Base-by-base conservation (phyloP, 2,329 filamentous ascomycete genomes). In the Penicillium sp. region DNA sequence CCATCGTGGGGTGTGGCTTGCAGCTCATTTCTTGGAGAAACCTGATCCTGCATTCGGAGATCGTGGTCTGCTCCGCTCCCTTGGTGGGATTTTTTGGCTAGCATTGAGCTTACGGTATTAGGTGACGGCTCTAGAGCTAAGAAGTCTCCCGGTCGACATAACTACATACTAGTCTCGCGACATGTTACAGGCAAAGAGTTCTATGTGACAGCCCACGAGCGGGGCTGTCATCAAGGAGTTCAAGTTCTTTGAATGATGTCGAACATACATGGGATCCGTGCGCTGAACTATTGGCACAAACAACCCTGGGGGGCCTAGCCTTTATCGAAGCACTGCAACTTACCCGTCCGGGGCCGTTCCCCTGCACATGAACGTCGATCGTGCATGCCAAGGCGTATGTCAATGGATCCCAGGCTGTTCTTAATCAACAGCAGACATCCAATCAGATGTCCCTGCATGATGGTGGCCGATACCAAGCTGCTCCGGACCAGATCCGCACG, bases 1-100 rank as follows among this genome's bases (percentile, higher is more conserved):
- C 44, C 47, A 49, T 48, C 51, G 51, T 57, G 53, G 18, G 37
- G 26, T 56, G 56, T 56, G 56, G 56, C 56, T 51, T 51, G 41
- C 42, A 51, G 37, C 29, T 52, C 3, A 28, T 35, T 16, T 7
- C 27, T 24, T 37, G 9, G 18, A 43, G 37, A 32, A 27, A 22
- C 36, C 38, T 22, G 27, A 37, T 47, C 35, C 29, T 55, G 48
- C 35, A 54, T 41, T 29, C n/a, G 20, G 24, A 40, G 18, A 22
- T 51, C 48, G 51, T 44, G 51, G 54, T 47, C 50, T 58, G 45
- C 8, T 42, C 22, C 34, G n/a, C 41, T 42, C 40, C 48, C 40
- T 50, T 48, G 29, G 34, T 22, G 13, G 14, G 29, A 43, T 22
- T 18, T 36, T 36, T n/a, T 16, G 6, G 14, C 16, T 10, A 16